phyloP scores from a whole-genome alignment of 2,329 filamentous ascomycete species.

The Cercospora berteroae region DNA sequence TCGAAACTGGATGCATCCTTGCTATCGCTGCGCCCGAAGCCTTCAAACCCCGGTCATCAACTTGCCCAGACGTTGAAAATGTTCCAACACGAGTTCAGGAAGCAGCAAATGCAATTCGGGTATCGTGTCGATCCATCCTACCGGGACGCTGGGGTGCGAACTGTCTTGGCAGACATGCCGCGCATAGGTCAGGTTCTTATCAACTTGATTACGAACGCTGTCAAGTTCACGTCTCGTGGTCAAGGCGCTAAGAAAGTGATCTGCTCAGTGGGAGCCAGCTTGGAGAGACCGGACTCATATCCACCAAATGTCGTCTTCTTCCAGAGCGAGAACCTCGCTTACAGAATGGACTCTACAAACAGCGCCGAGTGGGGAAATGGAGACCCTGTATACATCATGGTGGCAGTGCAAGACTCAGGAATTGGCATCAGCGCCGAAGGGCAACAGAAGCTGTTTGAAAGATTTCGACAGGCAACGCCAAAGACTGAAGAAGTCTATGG shows the following conservation, averaged over 20 bases:
- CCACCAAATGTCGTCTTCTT: constrained; percentile 49
- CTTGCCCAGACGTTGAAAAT: constrained; percentile 36
- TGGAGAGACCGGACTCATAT: constrained; percentile 41
- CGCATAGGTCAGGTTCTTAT: constrained; percentile 31
- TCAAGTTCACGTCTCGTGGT: constrained; percentile 36
- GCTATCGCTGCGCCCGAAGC: constrained; percentile 32
- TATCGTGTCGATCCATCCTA: constrained; percentile 33
- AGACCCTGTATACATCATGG: constrained; percentile 43
- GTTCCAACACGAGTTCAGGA: constrained; percentile 38
- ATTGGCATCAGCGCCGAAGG: constrained; percentile 45
- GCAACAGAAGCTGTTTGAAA: constrained; percentile 45
- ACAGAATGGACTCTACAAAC: constrained; percentile 44
- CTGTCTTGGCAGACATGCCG: constrained; percentile 33
- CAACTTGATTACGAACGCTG: constrained; percentile 33
- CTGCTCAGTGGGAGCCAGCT: constrained; percentile 30
- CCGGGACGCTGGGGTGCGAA: constrained; percentile 23
- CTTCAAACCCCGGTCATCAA: constrained; percentile 29
- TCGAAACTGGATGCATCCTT: constrained; percentile 38
- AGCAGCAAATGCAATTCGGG: constrained; percentile 32
- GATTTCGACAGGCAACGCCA: constrained; percentile 41
- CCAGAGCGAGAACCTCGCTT: constrained; percentile 36
- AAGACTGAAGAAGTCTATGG: constrained; percentile 43
- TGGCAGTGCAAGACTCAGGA: constrained; percentile 45
- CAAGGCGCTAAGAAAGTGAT: constrained; percentile 28
- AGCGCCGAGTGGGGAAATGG: constrained; percentile 44